Base-by-base conservation (phyloP, 495 filamentous ascomycete genomes). In the Penicillium ucsense region DNA sequence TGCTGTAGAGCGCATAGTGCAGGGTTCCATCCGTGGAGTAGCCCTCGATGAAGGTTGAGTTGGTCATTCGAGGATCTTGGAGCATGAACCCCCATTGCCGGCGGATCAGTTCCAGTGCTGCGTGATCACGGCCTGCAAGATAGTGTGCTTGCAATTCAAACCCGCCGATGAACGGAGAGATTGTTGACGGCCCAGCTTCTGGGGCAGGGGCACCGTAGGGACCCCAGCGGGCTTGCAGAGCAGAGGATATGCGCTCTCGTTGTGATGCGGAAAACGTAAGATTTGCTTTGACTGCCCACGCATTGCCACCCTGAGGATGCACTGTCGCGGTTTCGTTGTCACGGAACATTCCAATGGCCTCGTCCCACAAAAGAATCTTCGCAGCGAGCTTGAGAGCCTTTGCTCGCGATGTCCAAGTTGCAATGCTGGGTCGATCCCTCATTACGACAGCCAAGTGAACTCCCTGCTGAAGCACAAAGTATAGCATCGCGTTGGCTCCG, bases 21-120 rank as follows among this genome's bases (percentile, higher is more conserved):
- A 79, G 39, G 34, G 68, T 55, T 5, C 80, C 80, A 55, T 78
- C 69, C 0, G 63, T 66, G 3, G 70, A 57, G 52, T 78, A 82
- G 0, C 78, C 78, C 52, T 84, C 80, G 43, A 78, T 73, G n/a
- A 81, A 73, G 0, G 77, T 80, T 2, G 67, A 73, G 42, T 81
- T 77, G 3, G 79, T 84, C 67, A 81, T 77, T 8, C 74, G 69
- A 4, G 70, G 67, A 41, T 78, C 74, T 43, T 81, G 61, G 11
- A 84, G 70, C 73, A 81, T 75, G 48, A 75, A 78, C 7, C 70
- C 76, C 78, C 78, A 82, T 60, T 75, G 66, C 0, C 70, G 52
- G 8, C 68, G 56, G 42, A 78, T 72, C 2, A 83, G 64, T 36
- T 77, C 76, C 6, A 82, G 62, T 0, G 75, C 77, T 0, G 53